Percentiles rank a stretch among this genome's conserved stretches.
These are phyloP conservation scores for Moringa oleifera DNA, from an alignment of 345 rosid genomes.

Conservation along the genomic window DNA sequence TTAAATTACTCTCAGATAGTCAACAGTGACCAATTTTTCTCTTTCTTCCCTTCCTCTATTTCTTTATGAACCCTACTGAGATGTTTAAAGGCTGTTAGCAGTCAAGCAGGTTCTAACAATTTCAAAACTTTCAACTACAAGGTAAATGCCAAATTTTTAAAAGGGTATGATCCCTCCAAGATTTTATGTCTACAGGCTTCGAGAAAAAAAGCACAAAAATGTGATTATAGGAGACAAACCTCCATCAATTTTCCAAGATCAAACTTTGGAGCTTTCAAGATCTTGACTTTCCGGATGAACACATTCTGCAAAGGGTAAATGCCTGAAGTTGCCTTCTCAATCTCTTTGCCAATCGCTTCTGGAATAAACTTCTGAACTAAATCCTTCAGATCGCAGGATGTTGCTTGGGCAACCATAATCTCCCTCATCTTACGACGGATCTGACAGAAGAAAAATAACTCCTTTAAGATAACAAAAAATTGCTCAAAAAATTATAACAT, in stretches of 20 bases:
- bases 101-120: background rate
- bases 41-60: too few relatives aligned
- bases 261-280: slow-evolving; percentile 75
- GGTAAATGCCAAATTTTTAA: too few relatives aligned
- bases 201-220: background rate
- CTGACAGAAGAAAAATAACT: slow-evolving; percentile 20
- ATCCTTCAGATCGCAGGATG: slow-evolving; percentile 70
- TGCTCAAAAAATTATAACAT: background rate
- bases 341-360: slow-evolving; percentile 65
- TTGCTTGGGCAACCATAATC: slow-evolving; percentile 53
- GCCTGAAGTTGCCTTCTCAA: slow-evolving; percentile 66
- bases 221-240: slow-evolving; percentile 22
- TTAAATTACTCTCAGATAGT: too few relatives aligned
- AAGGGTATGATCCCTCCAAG: too few relatives aligned
- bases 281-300: slow-evolving; percentile 67
- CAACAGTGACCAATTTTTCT: background rate
- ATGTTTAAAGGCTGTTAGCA: too few relatives aligned
- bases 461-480: too few relatives aligned
- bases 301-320: slow-evolving; percentile 72
- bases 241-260: slow-evolving; percentile 84
- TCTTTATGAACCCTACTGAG: background rate
- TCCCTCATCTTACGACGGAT: slow-evolving; percentile 77
- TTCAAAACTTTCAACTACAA: too few relatives aligned
- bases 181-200: too few relatives aligned
- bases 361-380: slow-evolving; percentile 63